A percentile compares a stretch with the other conserved stretches of the same genome.
Evolutionary conservation across 1,139 yeast species (phyloP).

Genomic region (Pichia cactophila): DNA sequence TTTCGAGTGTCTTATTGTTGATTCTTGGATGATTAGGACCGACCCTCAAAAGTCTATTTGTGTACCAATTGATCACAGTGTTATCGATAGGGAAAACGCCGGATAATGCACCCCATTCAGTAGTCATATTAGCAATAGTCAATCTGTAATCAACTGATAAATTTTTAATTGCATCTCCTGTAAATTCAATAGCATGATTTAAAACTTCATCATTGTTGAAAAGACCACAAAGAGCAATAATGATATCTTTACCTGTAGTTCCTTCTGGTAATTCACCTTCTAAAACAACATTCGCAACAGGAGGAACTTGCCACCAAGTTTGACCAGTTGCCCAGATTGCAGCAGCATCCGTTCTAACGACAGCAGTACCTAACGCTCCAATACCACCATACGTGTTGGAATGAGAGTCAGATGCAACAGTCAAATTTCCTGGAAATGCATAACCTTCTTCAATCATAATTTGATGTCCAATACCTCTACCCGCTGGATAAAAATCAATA

Average conservation of each 20-base stretch:
- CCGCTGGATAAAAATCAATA: slow-evolving; percentile 97
- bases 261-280: slow-evolving; percentile 77
- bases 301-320: slow-evolving; percentile 99
- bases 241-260: slow-evolving; percentile 93
- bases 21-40: slow-evolving; percentile 81
- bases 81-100: slow-evolving; percentile 94
- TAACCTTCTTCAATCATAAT: slow-evolving; percentile 98
- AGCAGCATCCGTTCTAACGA: slow-evolving; percentile 97
- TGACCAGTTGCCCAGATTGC: slow-evolving; percentile 99
- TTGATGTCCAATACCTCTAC: slow-evolving; percentile 98
- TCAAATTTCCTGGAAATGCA: slow-evolving; percentile 87
- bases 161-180: slow-evolving; percentile 73
- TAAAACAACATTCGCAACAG: slow-evolving; percentile 90
- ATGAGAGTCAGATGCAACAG: slow-evolving; percentile 97
- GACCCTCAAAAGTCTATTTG: slow-evolving; percentile 52
- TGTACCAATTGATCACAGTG: slow-evolving; percentile 69
- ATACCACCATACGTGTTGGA: slow-evolving; percentile 97
- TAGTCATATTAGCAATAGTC: slow-evolving; percentile 97
- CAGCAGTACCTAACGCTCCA: slow-evolving; percentile 93
- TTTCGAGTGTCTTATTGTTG: slow-evolving; percentile 48
- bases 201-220: slow-evolving; percentile 95
- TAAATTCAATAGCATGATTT: slow-evolving; percentile 95
- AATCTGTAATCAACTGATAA: slow-evolving; percentile 84
- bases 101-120: slow-evolving; percentile 99
- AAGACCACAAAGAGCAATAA: slow-evolving; percentile 89